These are phyloP conservation scores for Mortierella sp. DNA, from an alignment of 371 early-diverging fungal genomes.

Conservation along the genomic window DNA sequence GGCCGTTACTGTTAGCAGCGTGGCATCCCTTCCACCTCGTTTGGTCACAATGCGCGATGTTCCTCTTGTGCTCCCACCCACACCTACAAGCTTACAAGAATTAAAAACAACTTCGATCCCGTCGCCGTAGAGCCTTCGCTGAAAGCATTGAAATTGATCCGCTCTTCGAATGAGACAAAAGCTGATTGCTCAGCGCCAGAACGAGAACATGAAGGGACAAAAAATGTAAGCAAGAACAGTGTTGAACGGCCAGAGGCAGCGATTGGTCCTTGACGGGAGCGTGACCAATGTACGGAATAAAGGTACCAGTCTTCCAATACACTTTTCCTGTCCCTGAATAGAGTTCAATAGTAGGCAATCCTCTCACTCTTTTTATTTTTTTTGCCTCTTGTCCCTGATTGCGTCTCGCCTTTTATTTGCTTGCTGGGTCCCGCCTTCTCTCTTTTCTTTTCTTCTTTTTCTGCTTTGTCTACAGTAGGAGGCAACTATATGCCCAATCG, in stretches of 20 bases:
- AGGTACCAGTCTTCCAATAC: background rate
- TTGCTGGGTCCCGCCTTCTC: background rate
- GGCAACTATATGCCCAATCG: no score
- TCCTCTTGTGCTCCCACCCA: background rate
- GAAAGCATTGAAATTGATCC: background rate
- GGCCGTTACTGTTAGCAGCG: background rate
- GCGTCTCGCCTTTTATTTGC: background rate
- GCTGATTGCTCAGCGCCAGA: no score
- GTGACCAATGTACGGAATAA: background rate
- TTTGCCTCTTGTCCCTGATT: background rate
- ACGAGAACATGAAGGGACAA: background rate
- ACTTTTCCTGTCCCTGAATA: background rate
- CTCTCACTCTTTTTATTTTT: background rate
- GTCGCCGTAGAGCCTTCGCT: background rate
- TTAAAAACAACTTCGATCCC: background rate
- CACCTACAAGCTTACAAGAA: background rate
- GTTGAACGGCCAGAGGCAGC: background rate
- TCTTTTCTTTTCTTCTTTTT: no score
- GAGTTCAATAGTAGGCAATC: background rate
- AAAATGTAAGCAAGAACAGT: background rate
- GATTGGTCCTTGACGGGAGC: slow-evolving; percentile 11
- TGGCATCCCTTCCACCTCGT: background rate
- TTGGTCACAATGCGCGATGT: background rate
- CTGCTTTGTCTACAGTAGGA: no score
- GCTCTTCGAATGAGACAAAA: no score